phyloP scores from a whole-genome alignment of 495 filamentous ascomycete species.

The Podospora conica region DNA sequence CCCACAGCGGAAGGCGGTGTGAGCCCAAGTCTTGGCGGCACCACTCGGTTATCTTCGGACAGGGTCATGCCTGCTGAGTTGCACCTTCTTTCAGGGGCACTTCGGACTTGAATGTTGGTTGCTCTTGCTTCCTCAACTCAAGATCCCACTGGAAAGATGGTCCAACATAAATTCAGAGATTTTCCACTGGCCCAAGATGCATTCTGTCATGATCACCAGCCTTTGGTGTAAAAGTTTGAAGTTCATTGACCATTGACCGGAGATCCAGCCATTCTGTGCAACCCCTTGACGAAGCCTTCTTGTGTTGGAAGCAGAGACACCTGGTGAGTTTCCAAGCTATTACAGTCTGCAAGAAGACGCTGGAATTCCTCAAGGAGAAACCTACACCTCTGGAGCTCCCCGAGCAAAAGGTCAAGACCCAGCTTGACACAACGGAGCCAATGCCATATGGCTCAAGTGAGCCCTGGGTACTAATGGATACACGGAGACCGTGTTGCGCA shows the following conservation, averaged over 20 bases:
- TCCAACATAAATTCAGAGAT: not conserved
- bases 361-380: not conserved
- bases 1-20: too few species aligned
- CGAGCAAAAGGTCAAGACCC: too few species aligned
- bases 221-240: not conserved
- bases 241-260: not conserved
- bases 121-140: not conserved
- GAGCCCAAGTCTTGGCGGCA: not conserved
- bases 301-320: not conserved
- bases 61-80: slow-evolving; percentile 7
- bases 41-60: slow-evolving; percentile 1
- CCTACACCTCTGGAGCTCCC: not conserved
- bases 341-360: not conserved
- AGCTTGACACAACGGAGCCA: too few species aligned
- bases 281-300: not conserved
- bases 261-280: not conserved
- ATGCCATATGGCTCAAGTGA: too few species aligned
- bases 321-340: not conserved
- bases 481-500: too few species aligned
- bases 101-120: not conserved
- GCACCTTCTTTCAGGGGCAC: not conserved
- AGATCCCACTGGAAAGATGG: not conserved
- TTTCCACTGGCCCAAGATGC: not conserved
- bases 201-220: not conserved
- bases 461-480: too few species aligned